Base-by-base conservation (phyloP, 768 basidiomycete genomes). In the Boletus reticuloceps region DNA sequence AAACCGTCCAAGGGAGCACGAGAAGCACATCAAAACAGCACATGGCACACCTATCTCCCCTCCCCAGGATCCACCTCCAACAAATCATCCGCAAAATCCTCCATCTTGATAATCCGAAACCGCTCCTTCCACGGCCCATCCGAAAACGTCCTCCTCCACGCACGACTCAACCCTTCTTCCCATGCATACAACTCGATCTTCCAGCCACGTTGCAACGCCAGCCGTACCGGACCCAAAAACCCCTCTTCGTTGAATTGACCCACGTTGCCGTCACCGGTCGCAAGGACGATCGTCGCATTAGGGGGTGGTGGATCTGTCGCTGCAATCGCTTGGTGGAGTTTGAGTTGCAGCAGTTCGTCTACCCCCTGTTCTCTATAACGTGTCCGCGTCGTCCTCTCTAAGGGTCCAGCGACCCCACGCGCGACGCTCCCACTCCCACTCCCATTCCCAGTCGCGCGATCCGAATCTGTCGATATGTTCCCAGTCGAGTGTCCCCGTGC, bases 171-270 rank as follows among this genome's bases (percentile, higher is more conserved):
- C 2, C 90, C 88, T 45, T 86, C 85, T 65, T 90, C 88, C 88
- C 94, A 98, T 1, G 91, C 89, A 72, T 93, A 94, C 64, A 98
- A 66, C 73, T 98, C 95, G n/a, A 98, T 93, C 53, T 79, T 81
- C 95, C 95, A 98, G 3, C 95, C 95, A 45, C 87, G 82, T 72
- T 85, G 87, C 62, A 98, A 74, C 6, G 95, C 95, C 13, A 86
- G 85, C 54, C 90, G 76, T 13, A 94, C 91, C 42, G 89, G 89
- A 0, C 94, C 93, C 25, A 94, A 69, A 74, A 97, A 98, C 7
- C 95, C 95, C 64, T 94, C 89, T 56, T 92, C 89, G 69, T 86
- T 95, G 68, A 96, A 97, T 68, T 96, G 89, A 6, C 91, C 89
- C 11, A 89, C 86, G 64, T 92, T 91, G 22, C 93, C 94, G 69